These are phyloP conservation scores for Colletotrichum spaethianum DNA, from an alignment of 2,329 filamentous ascomycete genomes.

Conservation along the genomic window DNA sequence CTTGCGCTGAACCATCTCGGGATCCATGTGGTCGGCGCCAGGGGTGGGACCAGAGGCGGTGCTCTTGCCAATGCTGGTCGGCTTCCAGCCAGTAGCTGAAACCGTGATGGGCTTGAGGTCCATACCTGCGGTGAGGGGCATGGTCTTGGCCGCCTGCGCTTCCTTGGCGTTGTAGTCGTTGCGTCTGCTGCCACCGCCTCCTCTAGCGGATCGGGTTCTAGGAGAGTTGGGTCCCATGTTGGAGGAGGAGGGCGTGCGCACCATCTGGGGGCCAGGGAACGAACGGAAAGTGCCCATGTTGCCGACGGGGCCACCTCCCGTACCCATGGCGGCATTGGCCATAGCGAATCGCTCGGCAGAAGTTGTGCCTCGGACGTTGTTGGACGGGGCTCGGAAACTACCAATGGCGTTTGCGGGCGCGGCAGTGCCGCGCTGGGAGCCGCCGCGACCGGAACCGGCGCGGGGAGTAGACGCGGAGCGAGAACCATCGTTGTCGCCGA, in stretches of 20 bases:
- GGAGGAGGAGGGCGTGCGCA: conserved; percentile 74
- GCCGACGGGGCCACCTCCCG: conserved; percentile 29
- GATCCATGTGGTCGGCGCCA: conserved; percentile 77
- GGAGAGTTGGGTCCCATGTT: conserved; percentile 78
- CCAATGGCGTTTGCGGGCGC: conserved; percentile 75
- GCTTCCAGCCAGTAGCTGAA: conserved; percentile 89
- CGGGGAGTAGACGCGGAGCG: conserved; percentile 76
- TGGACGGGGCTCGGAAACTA: conserved; percentile 65
- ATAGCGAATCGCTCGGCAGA: conserved; percentile 83
- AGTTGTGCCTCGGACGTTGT: conserved; percentile 74
- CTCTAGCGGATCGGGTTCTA: conserved; percentile 72
- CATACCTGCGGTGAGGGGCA: conserved; percentile 89
- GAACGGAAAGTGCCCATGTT: conserved; percentile 54
- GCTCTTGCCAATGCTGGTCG: conserved; percentile 74
- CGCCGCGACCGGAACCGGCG: conserved; percentile 64
- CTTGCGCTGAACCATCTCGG: conserved; percentile 96
- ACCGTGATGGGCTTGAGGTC: conserved; percentile 85
- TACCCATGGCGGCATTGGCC: conserved; percentile 64
- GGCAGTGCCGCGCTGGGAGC: conserved; percentile 66
- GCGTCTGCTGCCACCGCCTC: conserved; percentile 72
- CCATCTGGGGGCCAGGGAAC: conserved; percentile 76
- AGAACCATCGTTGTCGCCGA: conserved; percentile 81
- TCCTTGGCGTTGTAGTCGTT: conserved; percentile 71
- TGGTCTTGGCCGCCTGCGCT: conserved; percentile 82
- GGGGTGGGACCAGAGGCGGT: conserved; percentile 53